These are phyloP conservation scores for Cylindrotheca closterium DNA, from an alignment of 108 stramenopile species.

Conservation along the genomic window DNA sequence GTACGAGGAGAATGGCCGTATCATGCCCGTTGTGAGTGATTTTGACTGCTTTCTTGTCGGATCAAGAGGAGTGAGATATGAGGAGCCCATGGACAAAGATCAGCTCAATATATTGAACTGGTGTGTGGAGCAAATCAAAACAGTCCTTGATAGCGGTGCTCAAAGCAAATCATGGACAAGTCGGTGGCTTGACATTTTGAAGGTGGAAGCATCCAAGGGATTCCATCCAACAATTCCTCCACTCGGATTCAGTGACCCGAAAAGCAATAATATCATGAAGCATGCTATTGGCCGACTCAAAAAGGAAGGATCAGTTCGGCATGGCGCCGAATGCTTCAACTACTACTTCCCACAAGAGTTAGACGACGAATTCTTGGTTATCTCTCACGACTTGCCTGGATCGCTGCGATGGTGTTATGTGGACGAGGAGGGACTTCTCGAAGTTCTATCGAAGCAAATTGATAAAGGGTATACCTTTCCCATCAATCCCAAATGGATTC, in stretches of 20 bases:
- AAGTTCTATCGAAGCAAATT: constrained; percentile 35
- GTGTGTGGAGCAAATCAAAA: constrained; percentile 38
- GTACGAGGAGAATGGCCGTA: constrained; percentile 51
- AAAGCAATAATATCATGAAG: constrained; percentile 52
- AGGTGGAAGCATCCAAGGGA: constrained; percentile 28
- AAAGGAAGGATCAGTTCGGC: constrained; percentile 53
- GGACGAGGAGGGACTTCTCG: constrained; percentile 42
- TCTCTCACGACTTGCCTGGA: constrained; percentile 26
- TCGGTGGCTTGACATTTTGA: constrained; percentile 60
- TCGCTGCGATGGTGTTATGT: constrained; percentile 47
- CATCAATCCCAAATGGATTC: constrained; percentile 65
- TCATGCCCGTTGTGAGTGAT: constrained; percentile 60
- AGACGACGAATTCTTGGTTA: constrained; percentile 59
- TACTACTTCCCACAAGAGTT: constrained; percentile 63
- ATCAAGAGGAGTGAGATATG: constrained; percentile 46
- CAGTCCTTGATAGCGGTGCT: constrained; percentile 24
- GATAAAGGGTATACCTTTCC: constrained; percentile 63
- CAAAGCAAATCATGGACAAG: constrained; percentile 28
- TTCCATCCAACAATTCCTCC: constrained; percentile 44
- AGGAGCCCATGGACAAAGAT: constrained; percentile 41
- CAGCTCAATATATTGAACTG: constrained; percentile 49
- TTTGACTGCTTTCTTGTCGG: constrained; percentile 62
- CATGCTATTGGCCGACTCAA: constrained; percentile 34
- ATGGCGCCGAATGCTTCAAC: constrained; percentile 73
- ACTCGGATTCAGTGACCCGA: constrained; percentile 59